phyloP scores from a whole-genome alignment of 441 rosid genomes.

The Gossypium gossypioides region DNA sequence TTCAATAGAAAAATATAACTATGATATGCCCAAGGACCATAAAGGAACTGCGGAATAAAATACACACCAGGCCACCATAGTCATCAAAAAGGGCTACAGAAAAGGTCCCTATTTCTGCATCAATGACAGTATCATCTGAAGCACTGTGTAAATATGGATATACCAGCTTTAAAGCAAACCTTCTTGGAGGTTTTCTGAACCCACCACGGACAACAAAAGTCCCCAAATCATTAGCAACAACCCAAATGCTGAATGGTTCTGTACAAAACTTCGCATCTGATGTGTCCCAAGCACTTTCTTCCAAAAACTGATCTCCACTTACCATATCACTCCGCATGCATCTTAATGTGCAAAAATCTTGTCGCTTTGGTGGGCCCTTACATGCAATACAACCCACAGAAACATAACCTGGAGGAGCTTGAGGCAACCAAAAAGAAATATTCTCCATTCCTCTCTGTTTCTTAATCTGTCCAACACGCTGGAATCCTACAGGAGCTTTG shows the following conservation, averaged over 20 bases:
- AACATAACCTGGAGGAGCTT: slow-evolving; percentile 89
- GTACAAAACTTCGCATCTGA: slow-evolving; percentile 46
- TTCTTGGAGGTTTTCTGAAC: slow-evolving; percentile 75
- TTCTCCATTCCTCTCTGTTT: slow-evolving; percentile 72
- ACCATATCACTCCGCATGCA: slow-evolving; percentile 86
- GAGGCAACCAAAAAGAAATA: slow-evolving; percentile 90
- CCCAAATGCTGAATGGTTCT: slow-evolving; percentile 86
- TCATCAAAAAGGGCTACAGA: slow-evolving; percentile 92
- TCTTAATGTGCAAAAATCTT: slow-evolving; percentile 55
- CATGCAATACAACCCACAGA: slow-evolving; percentile 80
- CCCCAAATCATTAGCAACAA: slow-evolving; percentile 61
- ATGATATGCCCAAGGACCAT: background rate
- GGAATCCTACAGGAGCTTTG: slow-evolving; percentile 59
- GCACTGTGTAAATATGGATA: slow-evolving; percentile 47
- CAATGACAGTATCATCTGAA: slow-evolving; percentile 65
- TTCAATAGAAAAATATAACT: background rate
- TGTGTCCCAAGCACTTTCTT: slow-evolving; percentile 90
- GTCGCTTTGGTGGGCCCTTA: slow-evolving; percentile 63
- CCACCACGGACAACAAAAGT: slow-evolving; percentile 79
- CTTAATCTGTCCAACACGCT: slow-evolving; percentile 74
- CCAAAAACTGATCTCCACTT: slow-evolving; percentile 68
- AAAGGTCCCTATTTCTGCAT: slow-evolving; percentile 67
- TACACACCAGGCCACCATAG: slow-evolving; percentile 89
- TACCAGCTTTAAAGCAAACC: slow-evolving; percentile 84
- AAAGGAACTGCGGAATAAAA: background rate